Percentiles rank a stretch among this genome's conserved stretches.
Evolutionary conservation across 179 eudicot genomes (phyloP).

Genomic region (Silene noctiflora): DNA sequence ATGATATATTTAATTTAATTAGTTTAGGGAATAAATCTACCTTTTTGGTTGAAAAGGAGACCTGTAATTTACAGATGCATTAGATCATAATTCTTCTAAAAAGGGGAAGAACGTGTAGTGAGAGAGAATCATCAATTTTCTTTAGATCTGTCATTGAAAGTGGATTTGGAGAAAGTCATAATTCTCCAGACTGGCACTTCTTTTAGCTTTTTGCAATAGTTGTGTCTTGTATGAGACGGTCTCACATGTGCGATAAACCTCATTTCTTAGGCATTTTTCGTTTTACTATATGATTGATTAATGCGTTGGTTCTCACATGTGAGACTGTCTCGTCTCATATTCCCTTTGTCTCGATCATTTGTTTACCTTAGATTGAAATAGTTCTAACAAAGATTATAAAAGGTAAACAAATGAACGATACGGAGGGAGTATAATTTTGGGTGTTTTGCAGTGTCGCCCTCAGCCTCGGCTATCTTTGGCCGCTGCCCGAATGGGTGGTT

Average conservation of each 20-base stretch:
- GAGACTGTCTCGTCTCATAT: neutral
- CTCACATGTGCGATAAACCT: neutral
- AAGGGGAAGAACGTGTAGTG: neutral
- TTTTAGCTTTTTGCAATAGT: too few species aligned
- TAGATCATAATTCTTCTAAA: neutral
- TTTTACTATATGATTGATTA: too few species aligned
- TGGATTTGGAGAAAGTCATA: slow-evolving; percentile 1
- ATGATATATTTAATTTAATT: neutral
- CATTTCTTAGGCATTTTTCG: neutral
- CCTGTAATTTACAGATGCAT: neutral
- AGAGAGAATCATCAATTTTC: neutral
- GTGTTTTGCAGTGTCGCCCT: neutral
- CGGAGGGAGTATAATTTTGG: too few species aligned
- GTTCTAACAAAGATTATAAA: too few species aligned
- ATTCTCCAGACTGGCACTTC: neutral
- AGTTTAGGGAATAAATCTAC: neutral
- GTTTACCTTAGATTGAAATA: too few species aligned
- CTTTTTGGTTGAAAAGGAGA: slow-evolving; percentile 10
- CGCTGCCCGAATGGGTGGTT: neutral
- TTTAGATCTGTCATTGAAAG: slow-evolving; percentile 1
- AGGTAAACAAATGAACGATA: too few species aligned
- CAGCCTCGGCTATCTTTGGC: neutral
- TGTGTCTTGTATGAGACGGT: neutral
- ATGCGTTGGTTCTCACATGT: neutral
- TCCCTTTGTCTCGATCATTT: too few species aligned